A percentile compares a stretch with the other conserved stretches of the same genome.
These are phyloP conservation scores for Entonaema liquescens DNA, from an alignment of 495 filamentous ascomycete genomes.

Conservation along the genomic window DNA sequence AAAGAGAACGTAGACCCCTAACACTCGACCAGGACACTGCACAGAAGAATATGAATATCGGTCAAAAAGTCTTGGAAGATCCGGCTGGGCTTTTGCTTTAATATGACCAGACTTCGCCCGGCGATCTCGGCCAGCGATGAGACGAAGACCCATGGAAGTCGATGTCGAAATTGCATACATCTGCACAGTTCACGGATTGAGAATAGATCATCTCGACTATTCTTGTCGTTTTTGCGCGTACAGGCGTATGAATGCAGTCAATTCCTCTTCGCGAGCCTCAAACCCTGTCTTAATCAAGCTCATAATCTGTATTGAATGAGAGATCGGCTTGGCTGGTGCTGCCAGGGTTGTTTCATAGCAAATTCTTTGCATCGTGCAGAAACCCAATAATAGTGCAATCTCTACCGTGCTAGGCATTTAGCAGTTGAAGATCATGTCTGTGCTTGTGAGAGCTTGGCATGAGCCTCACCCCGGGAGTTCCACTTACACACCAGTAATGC, in stretches of 20 bases:
- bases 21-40: slow-evolving; percentile 28
- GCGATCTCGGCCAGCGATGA: slow-evolving; percentile 32
- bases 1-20: slow-evolving; percentile 33
- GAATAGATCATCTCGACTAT: slow-evolving; percentile 37
- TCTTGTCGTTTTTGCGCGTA: slow-evolving; percentile 20
- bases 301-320: slow-evolving; percentile 21
- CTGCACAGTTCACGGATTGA: slow-evolving; percentile 4
- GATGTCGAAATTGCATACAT: slow-evolving; percentile 18
- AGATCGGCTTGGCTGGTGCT: slow-evolving; percentile 21
- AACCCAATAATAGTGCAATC: slow-evolving; percentile 19
- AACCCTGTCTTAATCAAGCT: slow-evolving; percentile 31
- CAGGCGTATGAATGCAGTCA: slow-evolving; percentile 3
- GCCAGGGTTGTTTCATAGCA: slow-evolving; percentile 29
- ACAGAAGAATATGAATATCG: slow-evolving; percentile 32
- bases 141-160: slow-evolving; percentile 30
- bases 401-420: slow-evolving; percentile 21
- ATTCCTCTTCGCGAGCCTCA: slow-evolving; percentile 22
- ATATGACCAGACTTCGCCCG: slow-evolving; percentile 33
- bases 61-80: slow-evolving; percentile 47
- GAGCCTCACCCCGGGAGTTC: slow-evolving; percentile 32
- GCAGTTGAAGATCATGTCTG: slow-evolving; percentile 28
- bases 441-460: slow-evolving; percentile 31
- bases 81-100: slow-evolving; percentile 30
- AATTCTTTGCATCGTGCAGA: slow-evolving; percentile 10
- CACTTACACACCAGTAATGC: slow-evolving; percentile 13